Evolutionary conservation across 2,329 filamentous ascomycete genomes (phyloP).

Genomic region (Decorospora gaudefroyi): DNA sequence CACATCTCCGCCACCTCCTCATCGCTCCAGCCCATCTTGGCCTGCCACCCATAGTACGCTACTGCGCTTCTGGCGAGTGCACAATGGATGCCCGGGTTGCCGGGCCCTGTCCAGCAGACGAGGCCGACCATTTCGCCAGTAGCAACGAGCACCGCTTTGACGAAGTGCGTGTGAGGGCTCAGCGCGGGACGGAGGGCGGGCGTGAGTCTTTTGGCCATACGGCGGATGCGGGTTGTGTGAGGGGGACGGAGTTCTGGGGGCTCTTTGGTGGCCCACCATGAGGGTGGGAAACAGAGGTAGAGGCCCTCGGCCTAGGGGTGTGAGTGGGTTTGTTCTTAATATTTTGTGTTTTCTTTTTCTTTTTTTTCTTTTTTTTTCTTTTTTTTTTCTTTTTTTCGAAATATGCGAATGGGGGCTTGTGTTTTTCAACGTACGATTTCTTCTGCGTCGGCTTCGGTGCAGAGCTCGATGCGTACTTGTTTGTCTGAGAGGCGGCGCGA

Average conservation of each 20-base stretch:
- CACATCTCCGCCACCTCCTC: slow-evolving; percentile 36
- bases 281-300: slow-evolving; percentile 31
- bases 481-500: slow-evolving; percentile 22
- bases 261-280: slow-evolving; percentile 31
- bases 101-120: slow-evolving; percentile 36
- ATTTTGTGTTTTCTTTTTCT: not conserved
- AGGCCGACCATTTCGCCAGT: slow-evolving; percentile 30
- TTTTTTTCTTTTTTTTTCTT: too few relatives aligned
- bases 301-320: slow-evolving; percentile 33
- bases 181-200: slow-evolving; percentile 22
- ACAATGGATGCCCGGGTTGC: slow-evolving; percentile 22
- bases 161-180: slow-evolving; percentile 29
- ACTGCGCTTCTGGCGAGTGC: slow-evolving; percentile 27
- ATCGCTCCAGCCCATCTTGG: slow-evolving; percentile 28
- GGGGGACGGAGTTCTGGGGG: slow-evolving; percentile 24
- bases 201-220: slow-evolving; percentile 28
- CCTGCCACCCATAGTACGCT: slow-evolving; percentile 28
- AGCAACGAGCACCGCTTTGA: slow-evolving; percentile 35
- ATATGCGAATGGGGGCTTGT: too few relatives aligned
- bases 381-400: too few relatives aligned
- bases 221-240: slow-evolving; percentile 14
- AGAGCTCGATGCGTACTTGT: slow-evolving; percentile 26
- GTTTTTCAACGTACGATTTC: slow-evolving; percentile 27
- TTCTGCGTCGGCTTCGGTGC: slow-evolving; percentile 22
- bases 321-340: not conserved